Evolutionary conservation across 2,329 filamentous ascomycete genomes (phyloP).

Genomic region (Dothistroma septosporum): DNA sequence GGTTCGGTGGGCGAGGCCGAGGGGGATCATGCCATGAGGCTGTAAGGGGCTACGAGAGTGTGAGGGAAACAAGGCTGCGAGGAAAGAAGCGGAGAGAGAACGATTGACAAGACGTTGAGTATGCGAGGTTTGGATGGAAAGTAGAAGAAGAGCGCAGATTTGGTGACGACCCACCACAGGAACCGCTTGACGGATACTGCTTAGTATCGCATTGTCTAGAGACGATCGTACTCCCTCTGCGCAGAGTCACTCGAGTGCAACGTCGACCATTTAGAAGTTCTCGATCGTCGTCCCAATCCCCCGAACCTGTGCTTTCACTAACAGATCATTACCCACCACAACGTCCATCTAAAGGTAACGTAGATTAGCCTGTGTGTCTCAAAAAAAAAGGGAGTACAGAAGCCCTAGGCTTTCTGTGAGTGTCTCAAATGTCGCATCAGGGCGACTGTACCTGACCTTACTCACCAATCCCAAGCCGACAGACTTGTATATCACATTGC

Average conservation of each 20-base stretch:
- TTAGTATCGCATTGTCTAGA: background rate
- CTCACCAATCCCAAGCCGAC: constrained; percentile 63
- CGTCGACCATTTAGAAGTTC: constrained; percentile 35
- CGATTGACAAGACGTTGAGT: background rate
- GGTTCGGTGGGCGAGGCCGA: background rate
- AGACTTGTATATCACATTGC: constrained; percentile 66
- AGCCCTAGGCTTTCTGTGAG: too few species aligned
- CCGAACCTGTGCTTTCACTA: constrained; percentile 53
- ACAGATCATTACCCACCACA: constrained; percentile 56
- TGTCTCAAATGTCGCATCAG: too few species aligned
- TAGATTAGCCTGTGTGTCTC: too few species aligned
- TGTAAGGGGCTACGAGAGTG: background rate
- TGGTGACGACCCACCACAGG: background rate
- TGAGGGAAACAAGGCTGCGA: background rate
- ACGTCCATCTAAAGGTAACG: too few species aligned
- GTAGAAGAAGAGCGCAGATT: background rate
- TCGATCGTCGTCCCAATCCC: constrained; percentile 54
- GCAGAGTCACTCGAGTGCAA: background rate
- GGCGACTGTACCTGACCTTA: too few species aligned
- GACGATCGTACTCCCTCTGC: background rate
- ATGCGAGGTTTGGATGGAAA: background rate
- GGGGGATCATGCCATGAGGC: constrained; percentile 1
- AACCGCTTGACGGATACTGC: background rate
- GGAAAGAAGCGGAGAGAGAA: background rate
- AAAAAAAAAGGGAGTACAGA: too few species aligned